Evolutionary conservation across 2,329 filamentous ascomycete species (phyloP).

Genomic region (Claviceps monticola): DNA sequence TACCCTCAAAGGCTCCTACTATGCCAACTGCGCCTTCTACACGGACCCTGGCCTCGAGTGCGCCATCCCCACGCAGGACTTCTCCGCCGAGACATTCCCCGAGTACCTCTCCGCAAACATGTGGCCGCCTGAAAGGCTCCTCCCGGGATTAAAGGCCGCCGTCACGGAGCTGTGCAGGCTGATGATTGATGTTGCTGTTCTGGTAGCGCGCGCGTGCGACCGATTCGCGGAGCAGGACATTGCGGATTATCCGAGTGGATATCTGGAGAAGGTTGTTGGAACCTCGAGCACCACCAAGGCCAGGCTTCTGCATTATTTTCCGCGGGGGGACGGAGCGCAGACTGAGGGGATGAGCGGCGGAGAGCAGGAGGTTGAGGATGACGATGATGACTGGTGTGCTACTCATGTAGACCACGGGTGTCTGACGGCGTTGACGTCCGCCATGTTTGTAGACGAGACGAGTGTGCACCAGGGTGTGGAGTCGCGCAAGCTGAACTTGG

Average conservation of each 20-base stretch:
- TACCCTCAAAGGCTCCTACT: slow-evolving; percentile 71
- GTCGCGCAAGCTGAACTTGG: background rate
- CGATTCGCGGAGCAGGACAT: slow-evolving; percentile 71
- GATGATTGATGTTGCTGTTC: slow-evolving; percentile 77
- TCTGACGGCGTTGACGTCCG: slow-evolving; percentile 82
- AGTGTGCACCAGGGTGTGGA: slow-evolving; percentile 1
- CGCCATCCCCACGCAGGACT: slow-evolving; percentile 44
- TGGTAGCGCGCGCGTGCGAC: slow-evolving; percentile 87
- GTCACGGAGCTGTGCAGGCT: slow-evolving; percentile 66
- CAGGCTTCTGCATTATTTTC: slow-evolving; percentile 84
- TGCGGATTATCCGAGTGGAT: slow-evolving; percentile 58
- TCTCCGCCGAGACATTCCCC: slow-evolving; percentile 52
- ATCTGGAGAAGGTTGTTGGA: slow-evolving; percentile 75
- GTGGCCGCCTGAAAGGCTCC: slow-evolving; percentile 57
- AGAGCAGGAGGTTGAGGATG: slow-evolving; percentile 15
- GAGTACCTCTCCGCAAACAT: slow-evolving; percentile 86
- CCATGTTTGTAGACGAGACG: slow-evolving; percentile 86
- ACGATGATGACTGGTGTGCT: slow-evolving; percentile 87
- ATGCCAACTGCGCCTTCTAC: slow-evolving; percentile 72
- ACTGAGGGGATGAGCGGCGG: background rate
- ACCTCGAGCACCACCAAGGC: slow-evolving; percentile 84
- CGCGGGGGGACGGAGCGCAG: slow-evolving; percentile 27
- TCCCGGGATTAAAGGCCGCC: slow-evolving; percentile 62
- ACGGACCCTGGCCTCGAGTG: slow-evolving; percentile 48
- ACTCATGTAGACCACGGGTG: slow-evolving; percentile 87